Conservation (phyloP, 2,329 filamentous ascomycete species). For the Drechmeria coniospora region DNA sequence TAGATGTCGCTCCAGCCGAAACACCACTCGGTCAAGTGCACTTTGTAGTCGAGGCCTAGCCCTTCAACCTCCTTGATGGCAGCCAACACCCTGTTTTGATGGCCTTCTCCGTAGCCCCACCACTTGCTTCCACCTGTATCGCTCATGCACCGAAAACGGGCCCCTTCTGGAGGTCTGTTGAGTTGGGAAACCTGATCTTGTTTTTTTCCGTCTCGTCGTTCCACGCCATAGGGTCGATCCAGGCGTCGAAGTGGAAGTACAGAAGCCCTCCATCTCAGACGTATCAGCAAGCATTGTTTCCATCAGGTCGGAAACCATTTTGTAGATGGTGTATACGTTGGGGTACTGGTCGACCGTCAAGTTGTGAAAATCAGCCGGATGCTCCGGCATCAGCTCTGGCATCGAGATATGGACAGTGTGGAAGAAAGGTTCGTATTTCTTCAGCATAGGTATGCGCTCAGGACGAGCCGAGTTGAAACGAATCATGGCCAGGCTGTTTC, state of each 20-base stretch:
- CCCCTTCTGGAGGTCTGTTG: too few species aligned
- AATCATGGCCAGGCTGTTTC: conserved; percentile 9
- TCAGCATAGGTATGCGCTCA: conserved; percentile 12
- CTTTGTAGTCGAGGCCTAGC: not conserved
- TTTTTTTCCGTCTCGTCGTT: conserved; percentile 9
- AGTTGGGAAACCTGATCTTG: too few species aligned
- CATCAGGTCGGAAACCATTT: conserved; percentile 8
- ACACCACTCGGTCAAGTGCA: conserved; percentile 9
- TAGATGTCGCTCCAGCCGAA: conserved; percentile 18
- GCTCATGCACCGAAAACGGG: too few species aligned
- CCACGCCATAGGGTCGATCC: conserved; percentile 15
- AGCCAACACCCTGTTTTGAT: not conserved
- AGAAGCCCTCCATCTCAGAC: conserved; percentile 13
- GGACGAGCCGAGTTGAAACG: conserved; percentile 1
- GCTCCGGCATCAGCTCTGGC: conserved; percentile 3
- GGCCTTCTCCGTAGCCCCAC: not conserved
- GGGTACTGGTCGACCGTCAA: too few species aligned
- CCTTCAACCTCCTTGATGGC: not conserved
- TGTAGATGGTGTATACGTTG: too few species aligned
- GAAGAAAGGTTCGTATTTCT: conserved; percentile 17
- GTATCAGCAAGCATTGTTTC: not conserved
- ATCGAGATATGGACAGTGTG: not conserved
- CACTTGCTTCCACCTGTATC: not conserved
- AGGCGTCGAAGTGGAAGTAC: conserved; percentile 18
- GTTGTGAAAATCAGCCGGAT: too few species aligned